A percentile compares a stretch with the other conserved stretches of the same genome.
These are phyloP conservation scores for Solanum ossicruentum DNA, from an alignment of 257 asterid genomes.

Conservation along the genomic window DNA sequence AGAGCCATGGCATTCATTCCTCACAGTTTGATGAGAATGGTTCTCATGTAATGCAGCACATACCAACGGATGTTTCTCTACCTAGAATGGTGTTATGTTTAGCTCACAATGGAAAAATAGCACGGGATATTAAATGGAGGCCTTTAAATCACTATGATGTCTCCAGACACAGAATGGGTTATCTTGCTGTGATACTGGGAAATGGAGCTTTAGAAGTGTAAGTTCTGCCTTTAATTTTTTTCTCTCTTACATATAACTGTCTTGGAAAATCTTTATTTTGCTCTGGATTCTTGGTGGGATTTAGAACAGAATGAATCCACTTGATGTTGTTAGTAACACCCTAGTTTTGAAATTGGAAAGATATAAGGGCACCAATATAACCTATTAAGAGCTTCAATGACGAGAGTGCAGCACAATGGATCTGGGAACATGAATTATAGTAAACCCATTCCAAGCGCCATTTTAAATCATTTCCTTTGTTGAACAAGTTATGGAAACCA, in stretches of 20 bases:
- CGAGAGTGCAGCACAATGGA: background rate
- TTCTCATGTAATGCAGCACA: slow-evolving; percentile 3
- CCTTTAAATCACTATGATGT: slow-evolving; percentile 35
- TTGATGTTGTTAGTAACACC: background rate
- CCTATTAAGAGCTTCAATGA: background rate
- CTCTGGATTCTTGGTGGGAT: background rate
- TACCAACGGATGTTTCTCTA: slow-evolving; percentile 51
- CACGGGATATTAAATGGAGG: slow-evolving; percentile 94
- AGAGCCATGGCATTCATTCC: slow-evolving; percentile 3
- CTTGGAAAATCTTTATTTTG: background rate
- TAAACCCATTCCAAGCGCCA: background rate
- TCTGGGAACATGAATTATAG: background rate
- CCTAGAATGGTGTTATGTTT: slow-evolving; percentile 81
- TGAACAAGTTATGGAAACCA: background rate
- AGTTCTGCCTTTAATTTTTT: slow-evolving; percentile 9
- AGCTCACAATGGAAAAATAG: slow-evolving; percentile 92
- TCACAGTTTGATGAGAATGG: background rate
- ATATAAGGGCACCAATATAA: background rate
- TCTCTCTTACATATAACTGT: background rate
- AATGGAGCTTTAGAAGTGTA: slow-evolving; percentile 96
- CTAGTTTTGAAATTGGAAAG: background rate
- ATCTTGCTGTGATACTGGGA: slow-evolving; percentile 90
- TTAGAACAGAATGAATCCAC: background rate
- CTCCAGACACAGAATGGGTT: slow-evolving; percentile 68
- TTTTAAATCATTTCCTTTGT: background rate